phyloP scores from a whole-genome alignment of 768 basidiomycete genomes.

The Suillus subalutaceus region DNA sequence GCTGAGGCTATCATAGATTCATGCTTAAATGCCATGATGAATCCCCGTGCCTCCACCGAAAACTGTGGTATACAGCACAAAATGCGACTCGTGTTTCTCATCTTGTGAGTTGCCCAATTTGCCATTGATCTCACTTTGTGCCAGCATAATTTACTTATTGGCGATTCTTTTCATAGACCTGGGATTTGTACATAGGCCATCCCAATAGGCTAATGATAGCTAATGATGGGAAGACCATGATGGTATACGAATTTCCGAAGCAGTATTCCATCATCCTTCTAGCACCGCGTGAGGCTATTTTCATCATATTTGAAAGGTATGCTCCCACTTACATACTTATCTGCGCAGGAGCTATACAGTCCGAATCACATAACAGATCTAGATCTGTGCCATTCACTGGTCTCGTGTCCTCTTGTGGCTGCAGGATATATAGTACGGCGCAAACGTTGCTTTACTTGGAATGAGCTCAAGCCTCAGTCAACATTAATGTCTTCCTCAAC shows the following conservation, averaged over 20 bases:
- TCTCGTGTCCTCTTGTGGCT: background rate
- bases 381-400: background rate
- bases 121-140: background rate
- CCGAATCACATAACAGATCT: background rate
- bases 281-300: background rate
- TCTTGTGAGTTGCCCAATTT: background rate
- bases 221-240: background rate
- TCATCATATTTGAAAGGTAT: background rate
- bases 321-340: background rate
- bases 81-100: background rate
- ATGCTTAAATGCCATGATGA: background rate
- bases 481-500: slow-evolving; percentile 1
- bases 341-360: background rate
- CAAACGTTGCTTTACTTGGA: background rate
- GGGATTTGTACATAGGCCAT: background rate
- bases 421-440: slow-evolving; percentile 6
- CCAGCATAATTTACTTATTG: background rate
- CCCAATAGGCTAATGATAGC: background rate
- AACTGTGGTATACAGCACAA: background rate
- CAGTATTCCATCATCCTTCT: background rate
- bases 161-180: background rate
- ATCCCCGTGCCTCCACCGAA: background rate
- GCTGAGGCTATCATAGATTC: background rate
- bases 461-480: background rate
- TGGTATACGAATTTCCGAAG: background rate